Evolutionary conservation across 208 protist genomes (phyloP).

Genomic region (Leishmania lainsoni): DNA sequence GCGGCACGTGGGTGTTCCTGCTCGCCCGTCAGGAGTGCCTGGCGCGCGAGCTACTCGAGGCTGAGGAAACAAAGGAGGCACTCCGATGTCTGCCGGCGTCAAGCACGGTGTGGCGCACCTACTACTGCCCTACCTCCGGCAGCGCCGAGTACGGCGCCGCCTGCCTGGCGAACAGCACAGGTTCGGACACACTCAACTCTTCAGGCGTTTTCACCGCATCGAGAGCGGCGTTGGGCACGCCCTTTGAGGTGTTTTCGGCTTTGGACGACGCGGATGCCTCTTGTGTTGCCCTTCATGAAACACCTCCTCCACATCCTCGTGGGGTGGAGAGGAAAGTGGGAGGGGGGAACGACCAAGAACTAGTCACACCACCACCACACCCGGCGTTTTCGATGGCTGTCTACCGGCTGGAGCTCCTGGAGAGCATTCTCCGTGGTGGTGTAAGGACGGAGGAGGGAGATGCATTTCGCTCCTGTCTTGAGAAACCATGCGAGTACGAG

Average conservation of each 20-base stretch:
- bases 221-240: not conserved
- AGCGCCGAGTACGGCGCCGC: slow-evolving; percentile 2
- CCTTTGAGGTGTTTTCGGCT: not conserved
- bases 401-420: slow-evolving; percentile 22
- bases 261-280: not conserved
- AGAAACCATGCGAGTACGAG: slow-evolving; percentile 20
- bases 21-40: slow-evolving; percentile 56
- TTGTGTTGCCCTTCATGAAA: too few species aligned
- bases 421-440: slow-evolving; percentile 35
- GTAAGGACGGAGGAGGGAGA: slow-evolving; percentile 34
- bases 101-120: slow-evolving; percentile 15
- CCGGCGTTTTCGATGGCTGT: slow-evolving; percentile 6
- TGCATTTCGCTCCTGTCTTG: slow-evolving; percentile 7
- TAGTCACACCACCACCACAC: not conserved
- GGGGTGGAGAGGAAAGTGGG: not conserved
- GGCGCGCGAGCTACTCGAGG: slow-evolving; percentile 48
- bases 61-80: slow-evolving; percentile 42
- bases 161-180: not conserved
- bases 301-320: not conserved
- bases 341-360: not conserved
- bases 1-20: slow-evolving; percentile 28
- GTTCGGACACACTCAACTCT: not conserved
- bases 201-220: not conserved
- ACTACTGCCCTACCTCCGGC: not conserved
- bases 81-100: slow-evolving; percentile 38